These are phyloP conservation scores for Cucumis cinereus DNA, from an alignment of 306 rosid species.

Conservation along the genomic window DNA sequence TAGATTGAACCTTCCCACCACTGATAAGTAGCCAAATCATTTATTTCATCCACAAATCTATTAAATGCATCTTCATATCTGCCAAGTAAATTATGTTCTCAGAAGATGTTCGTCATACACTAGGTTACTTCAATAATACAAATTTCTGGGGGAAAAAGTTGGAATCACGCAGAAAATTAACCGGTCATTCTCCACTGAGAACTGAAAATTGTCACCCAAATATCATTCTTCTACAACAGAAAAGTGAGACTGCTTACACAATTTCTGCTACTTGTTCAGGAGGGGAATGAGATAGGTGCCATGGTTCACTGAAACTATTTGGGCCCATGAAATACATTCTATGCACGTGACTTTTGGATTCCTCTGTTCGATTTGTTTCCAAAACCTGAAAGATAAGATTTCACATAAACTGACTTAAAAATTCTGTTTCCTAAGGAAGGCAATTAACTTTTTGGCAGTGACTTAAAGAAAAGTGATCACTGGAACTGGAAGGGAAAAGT, in stretches of 20 bases:
- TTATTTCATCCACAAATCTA: conserved; percentile 38
- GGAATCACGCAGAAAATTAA: background rate
- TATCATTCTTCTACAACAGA: conserved; percentile 2
- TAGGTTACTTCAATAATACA: background rate
- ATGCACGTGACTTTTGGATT: conserved; percentile 35
- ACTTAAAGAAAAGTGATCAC: background rate
- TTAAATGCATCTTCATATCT: conserved; percentile 44
- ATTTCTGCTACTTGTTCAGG: conserved; percentile 34
- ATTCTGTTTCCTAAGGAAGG: background rate
- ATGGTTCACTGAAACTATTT: conserved; percentile 38
- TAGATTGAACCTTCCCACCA: conserved; percentile 52
- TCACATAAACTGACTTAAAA: conserved; percentile 8
- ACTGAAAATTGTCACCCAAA: background rate
- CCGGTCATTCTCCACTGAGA: background rate
- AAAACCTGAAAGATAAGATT: conserved; percentile 49
- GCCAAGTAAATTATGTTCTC: conserved; percentile 11
- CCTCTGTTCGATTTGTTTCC: conserved; percentile 34
- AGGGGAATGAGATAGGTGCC: conserved; percentile 41
- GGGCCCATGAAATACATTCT: conserved; percentile 47
- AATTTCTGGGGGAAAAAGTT: background rate
- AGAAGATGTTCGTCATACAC: background rate
- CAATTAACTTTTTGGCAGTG: background rate
- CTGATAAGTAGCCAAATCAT: conserved; percentile 29
- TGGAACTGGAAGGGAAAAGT: conserved; percentile 2
- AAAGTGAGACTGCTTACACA: conserved; percentile 23